Conservation (phyloP, 2,329 filamentous ascomycete genomes). For the Endoconidiophora polonica region DNA sequence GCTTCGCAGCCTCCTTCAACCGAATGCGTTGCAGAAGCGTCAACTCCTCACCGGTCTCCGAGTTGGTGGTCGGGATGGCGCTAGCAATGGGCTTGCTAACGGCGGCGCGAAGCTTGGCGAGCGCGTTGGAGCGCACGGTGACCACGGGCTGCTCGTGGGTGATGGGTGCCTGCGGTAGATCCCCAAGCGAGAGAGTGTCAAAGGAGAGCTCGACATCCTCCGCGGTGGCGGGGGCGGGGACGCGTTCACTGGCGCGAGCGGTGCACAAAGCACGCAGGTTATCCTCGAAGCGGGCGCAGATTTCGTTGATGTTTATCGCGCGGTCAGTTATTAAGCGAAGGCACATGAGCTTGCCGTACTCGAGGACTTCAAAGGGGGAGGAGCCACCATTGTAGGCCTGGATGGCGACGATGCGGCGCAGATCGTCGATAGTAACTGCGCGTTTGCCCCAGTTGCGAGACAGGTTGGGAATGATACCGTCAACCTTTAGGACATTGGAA, state of each 20-base stretch:
- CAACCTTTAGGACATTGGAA: conserved; percentile 45
- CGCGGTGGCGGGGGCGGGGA: background rate
- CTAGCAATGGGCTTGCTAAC: conserved; percentile 18
- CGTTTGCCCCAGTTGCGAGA: conserved; percentile 58
- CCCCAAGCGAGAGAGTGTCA: conserved; percentile 32
- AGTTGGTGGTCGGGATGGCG: conserved; percentile 20
- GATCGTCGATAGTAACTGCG: conserved; percentile 45
- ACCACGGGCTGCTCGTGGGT: conserved; percentile 17
- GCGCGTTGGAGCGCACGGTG: conserved; percentile 34
- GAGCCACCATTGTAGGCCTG: conserved; percentile 21
- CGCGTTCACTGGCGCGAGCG: conserved; percentile 18
- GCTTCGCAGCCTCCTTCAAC: conserved; percentile 46
- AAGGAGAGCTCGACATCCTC: conserved; percentile 30
- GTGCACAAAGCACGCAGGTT: conserved; percentile 33
- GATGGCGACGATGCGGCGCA: conserved; percentile 51
- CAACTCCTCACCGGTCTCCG: conserved; percentile 36
- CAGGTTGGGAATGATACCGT: conserved; percentile 42
- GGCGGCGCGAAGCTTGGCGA: conserved; percentile 13
- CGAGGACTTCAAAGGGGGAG: conserved; percentile 29
- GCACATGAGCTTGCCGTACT: conserved; percentile 40
- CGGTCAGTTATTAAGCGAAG: conserved; percentile 22
- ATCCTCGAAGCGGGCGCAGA: conserved; percentile 37
- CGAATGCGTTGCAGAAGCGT: conserved; percentile 62
- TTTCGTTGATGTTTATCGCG: conserved; percentile 30
- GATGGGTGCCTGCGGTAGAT: conserved; percentile 23